Percentiles rank a stretch among this genome's conserved stretches.
Evolutionary conservation across 371 early-diverging fungal species (phyloP).

Genomic region (Funneliformis caledonium): DNA sequence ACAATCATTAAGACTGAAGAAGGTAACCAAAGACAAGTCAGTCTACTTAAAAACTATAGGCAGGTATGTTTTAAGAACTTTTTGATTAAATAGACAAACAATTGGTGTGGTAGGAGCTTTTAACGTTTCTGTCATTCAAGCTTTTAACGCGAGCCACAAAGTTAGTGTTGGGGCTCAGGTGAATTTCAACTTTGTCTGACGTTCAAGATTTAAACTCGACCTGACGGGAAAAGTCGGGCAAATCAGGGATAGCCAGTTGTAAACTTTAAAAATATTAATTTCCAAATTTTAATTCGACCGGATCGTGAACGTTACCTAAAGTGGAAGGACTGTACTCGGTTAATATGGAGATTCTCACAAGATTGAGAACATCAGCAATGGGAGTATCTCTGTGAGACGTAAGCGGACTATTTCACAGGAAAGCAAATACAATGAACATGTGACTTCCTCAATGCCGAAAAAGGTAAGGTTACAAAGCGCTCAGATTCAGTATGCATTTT

Average conservation of each 20-base stretch:
- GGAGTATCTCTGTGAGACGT: no score
- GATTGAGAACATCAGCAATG: no score
- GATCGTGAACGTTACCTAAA: not conserved
- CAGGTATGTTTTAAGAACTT: not conserved
- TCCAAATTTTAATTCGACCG: constrained; percentile 11
- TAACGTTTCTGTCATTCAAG: constrained; percentile 1
- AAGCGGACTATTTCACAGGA: no score
- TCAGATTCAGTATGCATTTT: no score
- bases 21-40: not conserved
- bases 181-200: constrained; percentile 18
- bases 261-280: constrained; percentile 6
- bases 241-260: not conserved
- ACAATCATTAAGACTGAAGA: not conserved
- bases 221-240: not conserved
- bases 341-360: no score
- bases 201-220: constrained; percentile 12
- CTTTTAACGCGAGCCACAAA: not conserved
- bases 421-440: no score
- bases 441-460: no score
- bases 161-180: not conserved
- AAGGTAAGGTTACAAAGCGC: no score
- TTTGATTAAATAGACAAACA: not conserved
- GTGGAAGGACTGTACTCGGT: not conserved
- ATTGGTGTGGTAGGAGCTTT: not conserved
- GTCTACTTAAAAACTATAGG: not conserved